phyloP scores from a whole-genome alignment of 805 yeast genomes.

The Spathaspora passalidarum region DNA sequence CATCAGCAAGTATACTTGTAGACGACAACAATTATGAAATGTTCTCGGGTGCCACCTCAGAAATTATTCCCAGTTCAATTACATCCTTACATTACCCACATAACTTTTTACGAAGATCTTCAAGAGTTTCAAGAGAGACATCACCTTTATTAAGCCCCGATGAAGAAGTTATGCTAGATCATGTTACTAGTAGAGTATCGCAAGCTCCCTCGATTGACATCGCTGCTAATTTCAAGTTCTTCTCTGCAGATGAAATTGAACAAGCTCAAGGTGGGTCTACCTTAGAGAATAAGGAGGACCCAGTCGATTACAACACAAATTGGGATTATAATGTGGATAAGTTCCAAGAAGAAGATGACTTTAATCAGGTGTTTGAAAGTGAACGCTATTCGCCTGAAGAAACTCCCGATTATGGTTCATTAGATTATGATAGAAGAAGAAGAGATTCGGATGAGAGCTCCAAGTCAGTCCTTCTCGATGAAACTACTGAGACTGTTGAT shows the following conservation, averaged over 20 bases:
- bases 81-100: constrained; percentile 74
- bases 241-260: constrained; percentile 78
- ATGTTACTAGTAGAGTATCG: constrained; percentile 19
- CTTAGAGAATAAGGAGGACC: constrained; percentile 51
- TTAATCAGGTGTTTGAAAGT: constrained; percentile 2
- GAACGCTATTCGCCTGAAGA: constrained; percentile 4
- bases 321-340: constrained; percentile 66
- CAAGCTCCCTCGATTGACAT: constrained; percentile 17
- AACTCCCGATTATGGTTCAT: constrained; percentile 24
- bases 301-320: constrained; percentile 68
- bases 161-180: constrained; percentile 12
- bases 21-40: constrained; percentile 63
- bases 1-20: constrained; percentile 20
- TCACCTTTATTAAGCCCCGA: constrained; percentile 35
- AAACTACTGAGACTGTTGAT: constrained; percentile 16
- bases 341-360: constrained; percentile 19
- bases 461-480: constrained; percentile 13
- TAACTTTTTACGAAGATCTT: constrained; percentile 35
- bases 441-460: constrained; percentile 16
- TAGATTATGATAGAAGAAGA: constrained; percentile 24
- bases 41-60: constrained; percentile 76
- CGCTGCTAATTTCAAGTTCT: constrained; percentile 64
- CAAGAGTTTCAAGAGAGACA: constrained; percentile 23
- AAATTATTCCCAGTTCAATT: constrained; percentile 73
- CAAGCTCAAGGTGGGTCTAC: constrained; percentile 88